Base-by-base conservation (phyloP, 2,329 filamentous ascomycete genomes). In the Ploettnerulaceae sp. region DNA sequence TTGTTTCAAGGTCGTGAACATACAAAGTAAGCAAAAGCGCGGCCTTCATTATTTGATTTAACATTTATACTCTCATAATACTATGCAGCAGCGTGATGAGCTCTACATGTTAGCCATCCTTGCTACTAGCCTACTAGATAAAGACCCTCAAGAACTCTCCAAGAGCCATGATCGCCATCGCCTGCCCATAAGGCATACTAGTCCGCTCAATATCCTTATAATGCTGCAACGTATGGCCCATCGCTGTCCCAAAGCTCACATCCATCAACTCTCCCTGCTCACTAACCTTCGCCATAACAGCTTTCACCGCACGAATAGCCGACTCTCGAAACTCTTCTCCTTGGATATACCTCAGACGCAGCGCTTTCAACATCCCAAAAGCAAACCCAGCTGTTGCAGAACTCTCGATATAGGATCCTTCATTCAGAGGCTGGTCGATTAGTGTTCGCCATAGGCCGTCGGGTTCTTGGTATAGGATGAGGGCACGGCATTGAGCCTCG, bases 101-200 rank as follows among this genome's bases (percentile, higher is more conserved):
- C n/a, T n/a, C n/a, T n/a, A n/a, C n/a, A n/a, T n/a, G n/a, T n/a
- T n/a, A n/a, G n/a, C n/a, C n/a, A n/a, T n/a, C n/a, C n/a, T n/a
- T n/a, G n/a, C n/a, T n/a, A n/a, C n/a, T n/a, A n/a, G n/a, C n/a
- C n/a, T n/a, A n/a, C 43, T 46, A 46, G 18, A 46, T 7, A 51
- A 76, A 84, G 24, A 73, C 74, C 38, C 84, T 72, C 64, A 86
- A 62, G 57, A 84, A 86, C 67, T 91, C 86, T 0, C 84, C 84
- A 53, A 90, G 64, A 0, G 84, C 81, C 81, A 90, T 89, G 53
- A 89, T 88, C 0, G 84, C 86, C 86, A 90, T 89, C 0, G 85
- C 84, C 64, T 90, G 86, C 0, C 86, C 86, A 58, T 90, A 90
- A 5, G 86, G 86, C 86, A 90, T 91, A 57, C 82, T 84, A 2